Evolutionary conservation across 108 stramenopile species (phyloP).

Genomic region (Aurantiochytrium sp.): DNA sequence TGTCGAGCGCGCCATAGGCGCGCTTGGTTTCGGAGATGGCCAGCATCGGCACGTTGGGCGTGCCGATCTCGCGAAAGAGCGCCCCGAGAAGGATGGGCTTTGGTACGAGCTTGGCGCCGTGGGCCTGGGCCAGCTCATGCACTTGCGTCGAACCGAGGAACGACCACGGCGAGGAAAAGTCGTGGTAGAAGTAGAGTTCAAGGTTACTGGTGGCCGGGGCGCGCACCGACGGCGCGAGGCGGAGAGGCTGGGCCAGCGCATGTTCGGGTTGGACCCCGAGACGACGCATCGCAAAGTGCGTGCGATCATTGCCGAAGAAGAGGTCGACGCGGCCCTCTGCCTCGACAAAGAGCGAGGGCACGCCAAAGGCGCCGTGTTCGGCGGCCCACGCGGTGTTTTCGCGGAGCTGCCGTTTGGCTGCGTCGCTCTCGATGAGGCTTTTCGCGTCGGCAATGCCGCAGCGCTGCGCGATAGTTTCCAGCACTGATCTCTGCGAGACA

Average conservation of each 20-base stretch:
- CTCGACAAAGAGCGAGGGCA: conserved; percentile 1
- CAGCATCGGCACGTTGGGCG: conserved; percentile 20
- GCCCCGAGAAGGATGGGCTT: not conserved
- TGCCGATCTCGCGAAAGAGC: not conserved
- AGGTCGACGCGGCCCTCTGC: not conserved
- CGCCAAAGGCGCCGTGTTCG: not conserved
- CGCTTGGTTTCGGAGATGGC: not conserved
- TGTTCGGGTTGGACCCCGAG: not conserved
- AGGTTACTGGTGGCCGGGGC: not conserved
- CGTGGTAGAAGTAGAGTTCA: not conserved
- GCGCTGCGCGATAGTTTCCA: not conserved
- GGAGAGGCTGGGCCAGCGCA: not conserved
- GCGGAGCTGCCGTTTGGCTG: not conserved
- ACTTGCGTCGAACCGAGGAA: not conserved
- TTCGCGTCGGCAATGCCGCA: not conserved
- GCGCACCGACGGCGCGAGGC: not conserved
- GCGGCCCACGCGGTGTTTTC: not conserved
- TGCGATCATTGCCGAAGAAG: conserved; percentile 11
- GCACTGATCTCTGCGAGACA: not conserved
- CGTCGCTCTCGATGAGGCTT: no score
- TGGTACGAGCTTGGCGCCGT: not conserved
- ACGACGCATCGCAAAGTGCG: not conserved
- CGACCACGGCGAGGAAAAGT: conserved; percentile 15
- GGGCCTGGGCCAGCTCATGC: not conserved
- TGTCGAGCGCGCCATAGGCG: not conserved